These are phyloP conservation scores for Ustilago nuda DNA, from an alignment of 1,284 basidiomycete species.

Conservation along the genomic window DNA sequence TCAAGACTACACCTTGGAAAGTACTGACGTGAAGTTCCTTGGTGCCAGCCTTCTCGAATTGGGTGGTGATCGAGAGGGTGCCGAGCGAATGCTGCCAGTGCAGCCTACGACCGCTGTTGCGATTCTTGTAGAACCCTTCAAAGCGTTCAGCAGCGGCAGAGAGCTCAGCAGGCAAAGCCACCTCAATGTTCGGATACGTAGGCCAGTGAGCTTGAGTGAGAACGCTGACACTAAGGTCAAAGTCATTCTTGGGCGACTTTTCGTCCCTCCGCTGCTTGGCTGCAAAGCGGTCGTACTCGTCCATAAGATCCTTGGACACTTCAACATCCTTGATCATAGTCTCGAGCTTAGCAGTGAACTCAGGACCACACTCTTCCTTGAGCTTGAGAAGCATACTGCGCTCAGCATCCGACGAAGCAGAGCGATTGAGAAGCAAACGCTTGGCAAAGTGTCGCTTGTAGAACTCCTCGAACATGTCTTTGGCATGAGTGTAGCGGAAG, in stretches of 20 bases:
- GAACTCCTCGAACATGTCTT: constrained; percentile 78
- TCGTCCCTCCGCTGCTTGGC: constrained; percentile 64
- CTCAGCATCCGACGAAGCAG: constrained; percentile 92
- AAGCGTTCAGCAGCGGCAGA: constrained; percentile 49
- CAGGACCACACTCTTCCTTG: constrained; percentile 90
- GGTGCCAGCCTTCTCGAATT: constrained; percentile 72
- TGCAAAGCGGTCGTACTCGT: constrained; percentile 70
- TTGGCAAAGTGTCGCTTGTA: constrained; percentile 91
- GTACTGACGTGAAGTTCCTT: constrained; percentile 92
- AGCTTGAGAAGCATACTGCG: constrained; percentile 86
- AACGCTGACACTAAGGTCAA: constrained; percentile 73
- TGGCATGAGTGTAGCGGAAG: constrained; percentile 80
- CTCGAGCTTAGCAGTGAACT: constrained; percentile 83
- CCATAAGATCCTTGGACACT: constrained; percentile 78
- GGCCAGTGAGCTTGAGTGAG: constrained; percentile 75
- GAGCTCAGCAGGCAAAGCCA: constrained; percentile 50
- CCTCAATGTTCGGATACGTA: constrained; percentile 63
- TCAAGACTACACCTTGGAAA: constrained; percentile 85
- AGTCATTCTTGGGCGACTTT: constrained; percentile 17
- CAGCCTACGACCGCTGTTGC: constrained; percentile 63
- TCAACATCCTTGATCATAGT: constrained; percentile 89
- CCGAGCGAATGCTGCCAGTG: constrained; percentile 68
- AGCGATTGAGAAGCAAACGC: constrained; percentile 84
- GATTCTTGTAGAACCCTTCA: constrained; percentile 59
- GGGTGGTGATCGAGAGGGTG: constrained; percentile 55